A percentile compares a stretch with the other conserved stretches of the same genome.
Conservation (phyloP, 176 grass and related monocot genomes). For the Zoysia japonica region DNA sequence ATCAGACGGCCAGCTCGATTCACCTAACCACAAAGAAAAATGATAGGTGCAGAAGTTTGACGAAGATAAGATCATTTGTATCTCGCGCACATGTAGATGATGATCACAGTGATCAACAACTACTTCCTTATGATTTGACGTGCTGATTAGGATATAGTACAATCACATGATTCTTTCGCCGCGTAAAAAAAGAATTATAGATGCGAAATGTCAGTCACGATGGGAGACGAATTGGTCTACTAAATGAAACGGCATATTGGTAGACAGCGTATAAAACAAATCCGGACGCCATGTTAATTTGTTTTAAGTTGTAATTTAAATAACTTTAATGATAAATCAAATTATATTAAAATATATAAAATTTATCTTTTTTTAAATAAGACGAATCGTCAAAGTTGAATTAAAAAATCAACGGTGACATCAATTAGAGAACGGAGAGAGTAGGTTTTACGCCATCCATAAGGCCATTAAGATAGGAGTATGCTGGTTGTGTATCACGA, state of each 20-base stretch:
- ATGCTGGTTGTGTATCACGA: not conserved
- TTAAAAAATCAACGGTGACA: too few species aligned
- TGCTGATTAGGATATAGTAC: conserved; percentile 23
- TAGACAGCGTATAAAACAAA: not conserved
- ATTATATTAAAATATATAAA: too few species aligned
- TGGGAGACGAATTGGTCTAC: not conserved
- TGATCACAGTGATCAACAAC: not conserved
- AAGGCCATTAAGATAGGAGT: not conserved
- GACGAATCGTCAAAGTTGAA: too few species aligned
- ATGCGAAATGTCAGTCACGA: not conserved
- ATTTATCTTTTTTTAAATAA: too few species aligned
- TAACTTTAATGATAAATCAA: too few species aligned
- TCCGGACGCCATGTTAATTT: not conserved
- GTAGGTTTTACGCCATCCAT: not conserved
- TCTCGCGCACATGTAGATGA: not conserved
- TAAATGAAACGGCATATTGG: not conserved
- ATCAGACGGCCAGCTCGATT: too few species aligned
- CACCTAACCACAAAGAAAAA: not conserved
- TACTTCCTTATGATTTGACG: not conserved
- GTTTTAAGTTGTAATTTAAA: not conserved
- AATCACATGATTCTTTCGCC: conserved; percentile 19
- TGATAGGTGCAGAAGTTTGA: not conserved
- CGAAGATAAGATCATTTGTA: not conserved
- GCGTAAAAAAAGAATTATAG: not conserved
- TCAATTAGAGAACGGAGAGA: too few species aligned